A percentile compares a stretch with the other conserved stretches of the same genome.
Evolutionary conservation across 306 rosid genomes (phyloP).

Genomic region (Cicer cuneatum): DNA sequence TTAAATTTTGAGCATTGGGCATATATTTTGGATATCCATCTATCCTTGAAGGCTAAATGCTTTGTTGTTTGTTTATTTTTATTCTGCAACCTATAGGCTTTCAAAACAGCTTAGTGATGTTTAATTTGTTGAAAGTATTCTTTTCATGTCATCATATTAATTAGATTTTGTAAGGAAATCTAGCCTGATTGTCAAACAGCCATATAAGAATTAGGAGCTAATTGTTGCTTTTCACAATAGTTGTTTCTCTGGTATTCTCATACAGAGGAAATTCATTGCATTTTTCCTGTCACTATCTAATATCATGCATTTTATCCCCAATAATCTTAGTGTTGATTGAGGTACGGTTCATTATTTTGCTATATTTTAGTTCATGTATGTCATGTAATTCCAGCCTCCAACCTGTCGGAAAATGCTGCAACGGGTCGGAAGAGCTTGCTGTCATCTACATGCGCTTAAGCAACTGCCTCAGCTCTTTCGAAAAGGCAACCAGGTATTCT

Average conservation of each 20-base stretch:
- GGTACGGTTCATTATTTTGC: constrained; percentile 28
- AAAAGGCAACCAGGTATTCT: constrained; percentile 5
- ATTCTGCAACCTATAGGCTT: constrained; percentile 3
- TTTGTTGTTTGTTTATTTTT: constrained; percentile 12
- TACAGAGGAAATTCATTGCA: constrained; percentile 4
- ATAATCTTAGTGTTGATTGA: constrained; percentile 26
- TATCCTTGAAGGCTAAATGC: constrained; percentile 13
- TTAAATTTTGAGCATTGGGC: constrained; percentile 1
- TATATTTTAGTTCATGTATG: constrained; percentile 8
- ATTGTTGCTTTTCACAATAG: constrained; percentile 21
- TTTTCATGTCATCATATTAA: constrained; percentile 6
- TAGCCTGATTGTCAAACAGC: not conserved
- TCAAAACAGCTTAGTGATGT: constrained; percentile 17
- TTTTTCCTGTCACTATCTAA: constrained; percentile 14
- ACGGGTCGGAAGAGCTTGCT: not conserved
- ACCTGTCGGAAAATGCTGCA: not conserved
- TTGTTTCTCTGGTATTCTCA: constrained; percentile 20
- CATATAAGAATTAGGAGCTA: not conserved
- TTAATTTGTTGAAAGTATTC: constrained; percentile 19
- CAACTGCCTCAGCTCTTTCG: not conserved
- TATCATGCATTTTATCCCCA: constrained; percentile 1
- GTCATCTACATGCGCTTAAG: not conserved
- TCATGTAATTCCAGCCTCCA: not conserved
- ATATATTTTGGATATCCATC: constrained; percentile 6
- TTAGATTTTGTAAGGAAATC: not conserved